Conservation (phyloP, 345 rosid species). For the Raphanus raphanistrum region DNA sequence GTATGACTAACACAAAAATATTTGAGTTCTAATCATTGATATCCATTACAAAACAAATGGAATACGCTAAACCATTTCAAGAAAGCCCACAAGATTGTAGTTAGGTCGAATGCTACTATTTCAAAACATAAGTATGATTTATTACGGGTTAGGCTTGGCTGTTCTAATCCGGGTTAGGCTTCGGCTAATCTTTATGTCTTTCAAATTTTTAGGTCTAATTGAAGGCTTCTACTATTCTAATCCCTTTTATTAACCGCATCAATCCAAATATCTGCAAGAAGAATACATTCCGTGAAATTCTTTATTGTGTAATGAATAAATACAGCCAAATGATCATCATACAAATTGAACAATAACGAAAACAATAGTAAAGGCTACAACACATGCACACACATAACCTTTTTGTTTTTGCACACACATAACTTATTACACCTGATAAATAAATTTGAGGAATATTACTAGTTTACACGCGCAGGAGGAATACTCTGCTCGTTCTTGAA, state of each 20-base stretch:
- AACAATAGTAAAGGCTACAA: neutral
- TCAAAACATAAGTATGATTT: neutral
- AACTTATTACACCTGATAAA: neutral
- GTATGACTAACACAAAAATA: neutral
- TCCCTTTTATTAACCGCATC: neutral
- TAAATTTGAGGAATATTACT: neutral
- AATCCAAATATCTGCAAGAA: neutral
- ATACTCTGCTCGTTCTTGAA: slow-evolving; percentile 46
- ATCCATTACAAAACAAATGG: neutral
- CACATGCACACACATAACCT: neutral
- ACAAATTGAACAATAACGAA: neutral
- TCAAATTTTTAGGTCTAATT: neutral
- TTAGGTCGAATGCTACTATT: neutral
- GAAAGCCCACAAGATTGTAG: neutral
- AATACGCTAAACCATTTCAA: neutral
- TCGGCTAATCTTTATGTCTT: neutral
- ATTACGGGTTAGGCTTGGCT: neutral
- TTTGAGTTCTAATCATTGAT: neutral
- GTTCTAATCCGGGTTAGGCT: neutral
- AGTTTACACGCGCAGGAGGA: slow-evolving; percentile 27
- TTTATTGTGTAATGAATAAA: neutral
- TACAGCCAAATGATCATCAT: neutral
- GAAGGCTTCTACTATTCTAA: neutral
- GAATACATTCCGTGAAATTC: neutral
- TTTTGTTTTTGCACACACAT: neutral